Evolutionary conservation across 73 alveolate genomes (phyloP), one percentile per base, ranked within the genome.

Genomic region (Tetrahymena malaccensis): DNA sequence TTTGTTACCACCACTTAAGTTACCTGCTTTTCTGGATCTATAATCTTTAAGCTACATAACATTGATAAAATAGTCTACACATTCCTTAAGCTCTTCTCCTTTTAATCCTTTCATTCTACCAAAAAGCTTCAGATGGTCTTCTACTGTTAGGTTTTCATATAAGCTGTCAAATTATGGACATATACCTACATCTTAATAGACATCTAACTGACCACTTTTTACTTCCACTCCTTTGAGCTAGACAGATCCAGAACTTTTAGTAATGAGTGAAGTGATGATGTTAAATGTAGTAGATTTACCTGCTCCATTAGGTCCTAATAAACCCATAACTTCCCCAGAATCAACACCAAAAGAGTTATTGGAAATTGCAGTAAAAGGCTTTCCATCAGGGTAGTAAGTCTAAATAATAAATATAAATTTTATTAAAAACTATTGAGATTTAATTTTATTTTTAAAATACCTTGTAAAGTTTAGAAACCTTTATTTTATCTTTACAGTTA

Each of bases 1-100:
- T 95, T 99, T 98, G 96, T 99, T 99, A 17, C 99, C 99, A 94
- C 99, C 99, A 33, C 99, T 97, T 8, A 99, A 94, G 27, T 98
- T 94, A 43, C 99, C 99, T 22, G 99, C 99, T 70, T 95, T 57
- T 95, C 96, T 97, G 34, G 97, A 93, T 5, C 96, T 94, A 94
- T 97, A 98, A 94, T 95, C 96, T 5, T 95, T 85, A 19, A 98
- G 96, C 89, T 97, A 97, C 98, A 98, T 96, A 84, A 95, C 97
- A 21, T 96, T 95, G 34, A 98, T 93, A 96, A 96, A 97, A 35
- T 97, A 97, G 44, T 43, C 35, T 25, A 98, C 97, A 57, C 98
- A 95, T 34, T 96, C 94, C 16, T 96, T 38, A 43, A 96, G 57
- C 35, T 70, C 94, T 44, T 94, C 89, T 10, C 94, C 95, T n/a